Evolutionary conservation across 2,329 filamentous ascomycete species (phyloP), one percentile per base, ranked within the genome.

Genomic region (Teratosphaeria gauchensis): DNA sequence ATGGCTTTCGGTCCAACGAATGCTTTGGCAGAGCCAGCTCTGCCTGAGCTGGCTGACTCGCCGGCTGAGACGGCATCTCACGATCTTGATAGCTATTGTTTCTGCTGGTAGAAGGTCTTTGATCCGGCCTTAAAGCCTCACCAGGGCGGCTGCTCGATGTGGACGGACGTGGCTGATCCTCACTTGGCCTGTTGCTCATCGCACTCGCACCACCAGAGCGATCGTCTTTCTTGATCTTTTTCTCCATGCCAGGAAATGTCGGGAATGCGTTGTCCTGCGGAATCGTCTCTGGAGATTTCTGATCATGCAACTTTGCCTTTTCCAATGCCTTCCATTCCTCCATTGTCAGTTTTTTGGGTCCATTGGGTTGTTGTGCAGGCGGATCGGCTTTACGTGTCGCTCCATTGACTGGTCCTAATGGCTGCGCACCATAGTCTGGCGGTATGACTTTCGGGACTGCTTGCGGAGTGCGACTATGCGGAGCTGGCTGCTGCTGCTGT

Each of bases 241-340:
- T 65, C 59, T 66, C 71, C 65, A 63, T 68, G 66, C 55, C 68
- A 63, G 75, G 75, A 62, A 80, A 80, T 0, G 71, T 69, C 6
- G 78, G 78, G 57, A 80, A 80, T 0, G 78, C 76, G 61, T 77
- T 80, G 24, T 80, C 78, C 55, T 69, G 70, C 8, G 69, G 61
- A 28, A 71, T 35, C 1, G 63, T 61, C 28, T 68, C 65, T 1
- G 71, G 71, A 8, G 66, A 67, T 6, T 63, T 58, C 21, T 68
- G 64, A 12, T 66, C 62, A 53, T 72, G 64, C 57, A 71, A 64
- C 55, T 62, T 68, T 5, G 65, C 69, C 56, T 64, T 67, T 58
- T 71, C 69, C 46, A 63, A 59, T 19, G 67, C 67, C 53, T 72
- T 72, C 70, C 70, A 71, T 28, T 71, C 69, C 19, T 67, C 68